Evolutionary conservation across 306 rosid species (phyloP), one percentile per base, ranked within the genome.

Genomic region (Canavalia ensiformis): DNA sequence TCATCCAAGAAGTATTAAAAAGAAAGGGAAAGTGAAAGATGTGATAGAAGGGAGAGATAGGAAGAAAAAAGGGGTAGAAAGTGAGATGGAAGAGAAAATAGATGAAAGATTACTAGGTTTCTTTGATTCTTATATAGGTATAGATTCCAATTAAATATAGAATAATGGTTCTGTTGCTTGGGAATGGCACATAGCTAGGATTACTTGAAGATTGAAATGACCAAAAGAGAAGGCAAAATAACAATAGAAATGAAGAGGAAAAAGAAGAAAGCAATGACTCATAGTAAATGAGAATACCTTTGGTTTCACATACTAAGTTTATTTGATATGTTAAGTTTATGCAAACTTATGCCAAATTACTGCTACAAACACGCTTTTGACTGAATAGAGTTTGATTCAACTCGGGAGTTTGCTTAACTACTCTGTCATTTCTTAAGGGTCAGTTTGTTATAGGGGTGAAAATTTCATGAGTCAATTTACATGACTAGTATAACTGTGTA

Each of bases 341-440:
- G 56, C 63, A 29, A 74, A 68, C 76, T 72, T 72, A 28, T 42
- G 29, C n/a, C 0, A 63, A 73, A 31, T n/a, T 68, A 10, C 13
- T 68, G 47, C 33, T 44, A 29, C 54, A 56, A 35, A 30, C 47
- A 37, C 31, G 49, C 52, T 56, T 81, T 46, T 49, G 30, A 12
- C 13, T 39, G 46, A 41, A 70, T 6, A 29, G 44, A 49, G 41
- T 68, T 81, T 4, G 25, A 18, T 80, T 56, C 68, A 41, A 9
- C 12, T 12, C 37, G 59, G 56, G 52, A 58, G 58, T 46, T 60
- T 42, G 56, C 58, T 58, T 33, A 63, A 42, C 37, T 56, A 68
- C n/a, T 31, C 6, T 70, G 9, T 29, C 74, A 30, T 80, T 75
- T 69, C 68, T 29, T 51, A 31, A 45, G 33, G n/a, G 8, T 33